Percentiles rank a stretch among this genome's conserved stretches.
Evolutionary conservation across 176 grass and related monocot genomes (phyloP).

Genomic region (Poa annua): DNA sequence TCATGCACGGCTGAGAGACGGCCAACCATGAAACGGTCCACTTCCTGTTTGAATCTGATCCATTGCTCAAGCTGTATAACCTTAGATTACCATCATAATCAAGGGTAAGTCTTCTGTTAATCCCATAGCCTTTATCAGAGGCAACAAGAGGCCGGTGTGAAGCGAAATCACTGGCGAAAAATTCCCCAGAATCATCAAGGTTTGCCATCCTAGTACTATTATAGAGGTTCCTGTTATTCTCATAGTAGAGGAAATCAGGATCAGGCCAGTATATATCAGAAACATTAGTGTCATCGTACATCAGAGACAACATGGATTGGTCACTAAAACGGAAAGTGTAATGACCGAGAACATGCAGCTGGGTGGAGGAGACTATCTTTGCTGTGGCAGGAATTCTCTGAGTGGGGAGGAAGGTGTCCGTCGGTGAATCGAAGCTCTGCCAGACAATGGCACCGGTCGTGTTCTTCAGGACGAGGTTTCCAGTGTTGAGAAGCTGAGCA

Average conservation of each 20-base stretch:
- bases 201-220: conserved; percentile 44
- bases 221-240: conserved; percentile 47
- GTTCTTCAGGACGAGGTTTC: conserved; percentile 52
- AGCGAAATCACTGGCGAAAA: conserved; percentile 28
- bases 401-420: conserved; percentile 42
- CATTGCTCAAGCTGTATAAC: conserved; percentile 44
- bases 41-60: conserved; percentile 2
- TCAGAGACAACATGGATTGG: conserved; percentile 44
- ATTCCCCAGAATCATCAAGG: conserved; percentile 18
- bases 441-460: conserved; percentile 22
- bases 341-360: conserved; percentile 29
- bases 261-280: conserved; percentile 58
- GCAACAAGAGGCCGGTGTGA: conserved; percentile 6
- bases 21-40: conserved; percentile 49
- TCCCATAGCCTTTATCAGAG: conserved; percentile 31
- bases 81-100: conserved; percentile 49
- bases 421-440: conserved; percentile 53
- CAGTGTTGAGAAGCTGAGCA: conserved; percentile 41
- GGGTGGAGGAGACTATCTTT: conserved; percentile 43
- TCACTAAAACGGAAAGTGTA: conserved; percentile 50
- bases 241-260: conserved; percentile 52
- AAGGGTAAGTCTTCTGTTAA: conserved; percentile 45
- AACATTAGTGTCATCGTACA: conserved; percentile 44
- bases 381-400: conserved; percentile 6
- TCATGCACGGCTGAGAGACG: conserved; percentile 43